These are phyloP conservation scores for Auriscalpium microsporum DNA, from an alignment of 768 basidiomycete genomes.

Conservation along the genomic window DNA sequence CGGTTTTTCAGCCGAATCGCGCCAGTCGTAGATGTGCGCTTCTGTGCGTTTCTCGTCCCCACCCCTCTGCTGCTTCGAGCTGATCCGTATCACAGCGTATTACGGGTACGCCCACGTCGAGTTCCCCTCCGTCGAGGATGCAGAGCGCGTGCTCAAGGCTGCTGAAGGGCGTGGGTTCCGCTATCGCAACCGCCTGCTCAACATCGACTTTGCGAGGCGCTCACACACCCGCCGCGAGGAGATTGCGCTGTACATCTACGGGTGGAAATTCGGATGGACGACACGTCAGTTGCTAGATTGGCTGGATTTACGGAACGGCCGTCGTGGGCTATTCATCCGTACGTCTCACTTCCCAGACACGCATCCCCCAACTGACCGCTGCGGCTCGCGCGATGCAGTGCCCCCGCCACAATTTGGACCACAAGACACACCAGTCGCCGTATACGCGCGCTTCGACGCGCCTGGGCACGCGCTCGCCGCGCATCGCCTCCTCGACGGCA, in stretches of 20 bases:
- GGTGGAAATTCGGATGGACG: neutral
- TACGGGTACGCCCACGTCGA: slow-evolving; percentile 9
- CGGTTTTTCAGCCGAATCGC: slow-evolving; percentile 11
- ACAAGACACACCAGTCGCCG: neutral
- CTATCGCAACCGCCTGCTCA: neutral
- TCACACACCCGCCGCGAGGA: neutral
- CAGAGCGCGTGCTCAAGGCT: slow-evolving; percentile 1
- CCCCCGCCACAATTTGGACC: neutral
- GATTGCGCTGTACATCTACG: neutral
- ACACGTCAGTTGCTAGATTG: neutral
- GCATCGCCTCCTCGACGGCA: neutral
- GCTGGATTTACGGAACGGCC: neutral
- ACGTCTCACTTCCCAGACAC: neutral
- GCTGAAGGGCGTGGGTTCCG: slow-evolving; percentile 6
- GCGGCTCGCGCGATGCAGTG: neutral
- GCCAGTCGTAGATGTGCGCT: slow-evolving; percentile 7
- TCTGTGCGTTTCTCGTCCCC: slow-evolving; percentile 1
- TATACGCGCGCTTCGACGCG: neutral
- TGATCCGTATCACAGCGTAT: neutral
- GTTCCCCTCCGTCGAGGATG: slow-evolving; percentile 5
- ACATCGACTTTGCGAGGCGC: slow-evolving; percentile 1
- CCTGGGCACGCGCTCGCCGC: neutral
- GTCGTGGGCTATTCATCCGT: neutral
- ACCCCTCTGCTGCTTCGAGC: neutral
- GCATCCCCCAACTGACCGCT: neutral